phyloP scores from a whole-genome alignment of 352 stramenopile genomes.

The Phytopythium vexans region DNA sequence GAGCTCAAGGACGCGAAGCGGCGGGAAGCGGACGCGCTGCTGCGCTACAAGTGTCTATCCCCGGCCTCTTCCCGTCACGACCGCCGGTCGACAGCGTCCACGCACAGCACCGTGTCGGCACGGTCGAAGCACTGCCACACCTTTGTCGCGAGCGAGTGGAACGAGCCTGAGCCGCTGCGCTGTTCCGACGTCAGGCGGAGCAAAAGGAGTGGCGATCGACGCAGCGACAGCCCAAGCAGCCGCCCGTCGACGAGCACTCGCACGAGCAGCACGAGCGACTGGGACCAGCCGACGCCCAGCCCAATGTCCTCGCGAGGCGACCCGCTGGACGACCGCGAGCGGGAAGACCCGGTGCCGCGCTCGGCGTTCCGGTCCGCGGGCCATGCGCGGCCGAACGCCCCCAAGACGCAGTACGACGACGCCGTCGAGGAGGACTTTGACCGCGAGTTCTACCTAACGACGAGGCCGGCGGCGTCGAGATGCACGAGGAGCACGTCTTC shows the following conservation, averaged over 20 bases:
- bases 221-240: conserved; percentile 1
- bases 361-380: not conserved
- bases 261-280: conserved; percentile 46
- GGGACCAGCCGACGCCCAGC: conserved; percentile 46
- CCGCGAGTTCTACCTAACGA: conserved; percentile 95
- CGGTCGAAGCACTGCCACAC: conserved; percentile 24
- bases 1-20: conserved; percentile 60
- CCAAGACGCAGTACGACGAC: conserved; percentile 82
- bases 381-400: conserved; percentile 21
- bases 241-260: not conserved
- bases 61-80: not conserved
- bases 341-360: no score
- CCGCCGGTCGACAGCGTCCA: conserved; percentile 9
- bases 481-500: conserved; percentile 81
- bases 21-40: conserved; percentile 19
- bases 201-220: conserved; percentile 1
- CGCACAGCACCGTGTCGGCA: conserved; percentile 15
- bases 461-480: conserved; percentile 61
- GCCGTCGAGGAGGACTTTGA: conserved; percentile 92
- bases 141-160: conserved; percentile 71
- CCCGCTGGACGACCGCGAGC: not conserved
- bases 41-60: not conserved
- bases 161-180: conserved; percentile 62
- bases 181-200: conserved; percentile 18
- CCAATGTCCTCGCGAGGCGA: conserved; percentile 12